These are phyloP conservation scores for Alternaria sp. DNA, from an alignment of 2,329 filamentous ascomycete genomes.

Conservation along the genomic window DNA sequence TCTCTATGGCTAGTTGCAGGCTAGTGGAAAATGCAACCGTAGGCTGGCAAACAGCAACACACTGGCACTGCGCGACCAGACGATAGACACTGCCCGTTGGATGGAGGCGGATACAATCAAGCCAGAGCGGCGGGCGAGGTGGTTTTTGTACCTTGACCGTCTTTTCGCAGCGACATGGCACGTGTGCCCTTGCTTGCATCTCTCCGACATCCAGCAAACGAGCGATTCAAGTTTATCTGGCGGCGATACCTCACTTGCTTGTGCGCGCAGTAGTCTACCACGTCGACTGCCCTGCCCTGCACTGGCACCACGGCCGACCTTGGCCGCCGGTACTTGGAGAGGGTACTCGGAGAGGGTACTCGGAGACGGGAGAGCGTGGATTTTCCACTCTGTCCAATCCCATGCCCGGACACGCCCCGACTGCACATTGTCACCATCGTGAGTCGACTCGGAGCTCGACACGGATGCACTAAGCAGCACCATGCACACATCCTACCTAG, in stretches of 20 bases:
- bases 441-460: neutral
- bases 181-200: slow-evolving; percentile 22
- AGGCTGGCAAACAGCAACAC: slow-evolving; percentile 26
- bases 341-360: neutral
- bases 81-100: neutral
- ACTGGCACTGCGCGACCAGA: slow-evolving; percentile 13
- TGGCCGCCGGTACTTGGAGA: slow-evolving; percentile 20
- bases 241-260: slow-evolving; percentile 22
- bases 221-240: slow-evolving; percentile 23
- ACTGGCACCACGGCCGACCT: slow-evolving; percentile 23
- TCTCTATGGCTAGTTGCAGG: slow-evolving; percentile 30
- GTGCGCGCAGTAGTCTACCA: slow-evolving; percentile 20
- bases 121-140: neutral
- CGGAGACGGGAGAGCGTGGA: neutral
- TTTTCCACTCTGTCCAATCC: neutral
- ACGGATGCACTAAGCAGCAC: neutral
- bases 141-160: slow-evolving; percentile 25
- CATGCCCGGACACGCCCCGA: neutral
- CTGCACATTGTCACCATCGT: neutral
- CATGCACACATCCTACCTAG: neutral
- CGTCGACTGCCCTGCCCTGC: slow-evolving; percentile 7
- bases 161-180: slow-evolving; percentile 20
- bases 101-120: neutral
- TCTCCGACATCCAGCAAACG: slow-evolving; percentile 17
- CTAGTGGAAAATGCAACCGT: slow-evolving; percentile 23